Conservation (phyloP, 2,329 filamentous ascomycete species). For the Pseudofabraea citricarpa region DNA sequence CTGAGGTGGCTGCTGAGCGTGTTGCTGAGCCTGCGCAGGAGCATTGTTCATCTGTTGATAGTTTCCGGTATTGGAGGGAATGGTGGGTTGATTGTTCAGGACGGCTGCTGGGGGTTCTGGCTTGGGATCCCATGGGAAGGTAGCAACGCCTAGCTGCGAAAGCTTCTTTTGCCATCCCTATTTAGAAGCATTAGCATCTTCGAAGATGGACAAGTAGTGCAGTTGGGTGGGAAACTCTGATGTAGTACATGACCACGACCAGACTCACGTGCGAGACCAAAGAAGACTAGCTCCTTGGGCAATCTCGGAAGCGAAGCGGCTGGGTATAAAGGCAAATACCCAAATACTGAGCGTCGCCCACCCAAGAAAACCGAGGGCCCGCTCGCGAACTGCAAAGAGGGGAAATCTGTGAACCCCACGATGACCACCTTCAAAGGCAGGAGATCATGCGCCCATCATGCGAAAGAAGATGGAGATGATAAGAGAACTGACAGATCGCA, state of each 20-base stretch:
- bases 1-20: conserved; percentile 6
- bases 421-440: no score
- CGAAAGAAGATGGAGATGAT: conserved; percentile 2
- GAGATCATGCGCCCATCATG: no score
- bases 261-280: conserved; percentile 18
- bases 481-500: no score
- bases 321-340: conserved; percentile 30
- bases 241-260: neutral
- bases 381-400: conserved; percentile 15
- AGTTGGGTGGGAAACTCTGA: conserved; percentile 9
- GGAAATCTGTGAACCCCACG: neutral
- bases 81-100: conserved; percentile 26
- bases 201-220: no score
- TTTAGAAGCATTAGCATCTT: conserved; percentile 19
- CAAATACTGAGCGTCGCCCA: conserved; percentile 29
- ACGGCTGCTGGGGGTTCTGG: conserved; percentile 52
- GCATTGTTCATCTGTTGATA: conserved; percentile 22
- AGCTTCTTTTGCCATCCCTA: conserved; percentile 95
- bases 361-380: conserved; percentile 16
- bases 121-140: conserved; percentile 93
- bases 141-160: conserved; percentile 75
- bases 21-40: conserved; percentile 5
- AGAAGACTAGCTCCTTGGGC: conserved; percentile 17
- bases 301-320: conserved; percentile 19
- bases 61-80: conserved; percentile 26